Percentiles rank a stretch among this genome's conserved stretches.
Evolutionary conservation across 2,329 filamentous ascomycete genomes (phyloP).

Genomic region (Fusarium lateritium): DNA sequence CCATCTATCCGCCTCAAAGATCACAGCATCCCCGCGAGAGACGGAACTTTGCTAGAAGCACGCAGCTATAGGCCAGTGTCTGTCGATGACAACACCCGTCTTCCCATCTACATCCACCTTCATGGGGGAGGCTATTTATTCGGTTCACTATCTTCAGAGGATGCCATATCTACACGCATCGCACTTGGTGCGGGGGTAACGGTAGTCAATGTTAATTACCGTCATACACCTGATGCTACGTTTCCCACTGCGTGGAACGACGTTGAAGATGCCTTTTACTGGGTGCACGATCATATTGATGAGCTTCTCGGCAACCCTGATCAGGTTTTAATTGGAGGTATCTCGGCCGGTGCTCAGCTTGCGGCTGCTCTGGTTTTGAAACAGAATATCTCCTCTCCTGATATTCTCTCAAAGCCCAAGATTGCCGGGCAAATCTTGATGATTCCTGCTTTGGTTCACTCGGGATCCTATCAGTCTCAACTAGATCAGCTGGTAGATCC

Average conservation of each 20-base stretch:
- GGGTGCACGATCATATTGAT: constrained; percentile 58
- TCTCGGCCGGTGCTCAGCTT: constrained; percentile 63
- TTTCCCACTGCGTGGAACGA: constrained; percentile 70
- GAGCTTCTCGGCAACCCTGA: constrained; percentile 14
- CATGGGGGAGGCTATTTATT: constrained; percentile 71
- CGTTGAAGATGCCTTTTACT: constrained; percentile 67
- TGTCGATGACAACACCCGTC: constrained; percentile 48
- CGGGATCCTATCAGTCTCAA: constrained; percentile 42
- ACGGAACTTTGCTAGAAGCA: constrained; percentile 27
- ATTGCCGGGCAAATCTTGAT: constrained; percentile 66
- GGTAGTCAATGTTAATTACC: constrained; percentile 71
- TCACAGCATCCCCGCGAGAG: constrained; percentile 40
- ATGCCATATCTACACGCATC: constrained; percentile 65
- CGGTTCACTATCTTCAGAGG: constrained; percentile 67
- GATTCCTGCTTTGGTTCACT: constrained; percentile 60
- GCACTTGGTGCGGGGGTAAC: constrained; percentile 58
- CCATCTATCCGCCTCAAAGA: constrained; percentile 54
- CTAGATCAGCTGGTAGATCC: constrained; percentile 54
- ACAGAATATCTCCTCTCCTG: constrained; percentile 52
- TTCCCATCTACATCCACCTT: constrained; percentile 66
- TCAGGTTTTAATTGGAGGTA: constrained; percentile 62
- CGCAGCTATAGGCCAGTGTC: constrained; percentile 28
- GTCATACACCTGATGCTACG: constrained; percentile 67
- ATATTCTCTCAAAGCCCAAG: constrained; percentile 32
- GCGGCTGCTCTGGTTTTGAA: constrained; percentile 57